Percentiles rank a stretch among this genome's conserved stretches.
phyloP scores from a whole-genome alignment of 257 asterid genomes.

The Misopates orontium region DNA sequence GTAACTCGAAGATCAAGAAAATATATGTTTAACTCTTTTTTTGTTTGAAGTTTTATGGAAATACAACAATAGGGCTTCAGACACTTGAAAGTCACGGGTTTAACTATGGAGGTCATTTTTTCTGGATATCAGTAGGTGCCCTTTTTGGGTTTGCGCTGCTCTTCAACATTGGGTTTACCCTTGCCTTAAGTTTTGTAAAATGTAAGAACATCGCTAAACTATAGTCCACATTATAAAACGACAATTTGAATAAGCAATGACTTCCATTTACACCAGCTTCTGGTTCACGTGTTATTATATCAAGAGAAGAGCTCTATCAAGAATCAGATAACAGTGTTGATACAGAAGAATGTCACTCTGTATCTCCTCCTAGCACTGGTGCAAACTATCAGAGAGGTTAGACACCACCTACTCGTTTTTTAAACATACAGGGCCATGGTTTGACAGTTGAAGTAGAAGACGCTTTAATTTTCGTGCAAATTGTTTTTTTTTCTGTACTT shows the following conservation, averaged over 20 bases:
- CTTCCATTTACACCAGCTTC: constrained; percentile 30
- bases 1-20: not conserved
- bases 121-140: constrained; percentile 58
- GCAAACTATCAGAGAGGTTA: constrained; percentile 17
- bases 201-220: constrained; percentile 37
- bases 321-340: constrained; percentile 1
- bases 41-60: constrained; percentile 29
- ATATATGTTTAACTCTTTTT: not conserved
- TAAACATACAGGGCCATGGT: not conserved
- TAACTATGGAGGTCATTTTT: constrained; percentile 36
- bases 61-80: constrained; percentile 45
- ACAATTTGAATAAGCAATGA: not conserved
- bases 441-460: too few species aligned
- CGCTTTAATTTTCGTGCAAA: too few species aligned
- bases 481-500: too few species aligned
- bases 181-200: constrained; percentile 51
- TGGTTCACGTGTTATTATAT: constrained; percentile 36
- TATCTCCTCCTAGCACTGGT: constrained; percentile 20
- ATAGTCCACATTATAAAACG: not conserved
- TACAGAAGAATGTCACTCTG: constrained; percentile 13
- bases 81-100: constrained; percentile 56
- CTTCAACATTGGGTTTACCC: constrained; percentile 43
- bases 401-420: not conserved
- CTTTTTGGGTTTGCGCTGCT: constrained; percentile 43
- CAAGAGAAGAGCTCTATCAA: constrained; percentile 36